phyloP scores from a whole-genome alignment of 257 asterid genomes.

The Solanum virginianum region DNA sequence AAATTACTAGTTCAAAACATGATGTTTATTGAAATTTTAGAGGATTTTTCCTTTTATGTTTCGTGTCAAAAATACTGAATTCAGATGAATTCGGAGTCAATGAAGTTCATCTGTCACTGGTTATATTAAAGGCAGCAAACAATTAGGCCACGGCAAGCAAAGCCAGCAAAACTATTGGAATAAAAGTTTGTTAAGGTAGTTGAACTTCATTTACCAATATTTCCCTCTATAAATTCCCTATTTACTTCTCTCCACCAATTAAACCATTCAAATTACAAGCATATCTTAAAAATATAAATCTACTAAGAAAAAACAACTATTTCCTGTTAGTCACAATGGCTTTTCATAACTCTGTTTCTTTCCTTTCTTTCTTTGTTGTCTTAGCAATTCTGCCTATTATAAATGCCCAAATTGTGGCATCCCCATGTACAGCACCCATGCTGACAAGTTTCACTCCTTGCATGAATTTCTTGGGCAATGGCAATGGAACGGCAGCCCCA shows the following conservation, averaged over 20 bases:
- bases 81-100: not conserved
- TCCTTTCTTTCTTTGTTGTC: constrained; percentile 1
- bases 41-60: not conserved
- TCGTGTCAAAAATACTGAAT: accelerated
- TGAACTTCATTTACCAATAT: constrained; percentile 28
- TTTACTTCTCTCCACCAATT: not conserved
- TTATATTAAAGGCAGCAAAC: not conserved
- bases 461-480: constrained; percentile 30
- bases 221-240: constrained; percentile 17
- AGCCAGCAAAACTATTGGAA: not conserved
- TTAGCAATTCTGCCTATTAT: constrained; percentile 1
- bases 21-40: not conserved
- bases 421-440: constrained; percentile 54
- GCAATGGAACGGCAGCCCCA: constrained; percentile 37
- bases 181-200: constrained; percentile 43
- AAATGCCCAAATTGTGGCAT: constrained; percentile 11
- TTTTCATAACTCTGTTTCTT: not conserved
- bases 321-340: constrained; percentile 3
- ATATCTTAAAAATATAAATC: not conserved
- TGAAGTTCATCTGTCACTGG: not conserved
- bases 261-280: not conserved
- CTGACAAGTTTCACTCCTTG: constrained; percentile 57
- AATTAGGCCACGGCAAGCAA: not conserved
- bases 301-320: not conserved
- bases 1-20: not conserved